Conservation (phyloP, 495 filamentous ascomycete species). For the Penicillium cosmopolitanum region DNA sequence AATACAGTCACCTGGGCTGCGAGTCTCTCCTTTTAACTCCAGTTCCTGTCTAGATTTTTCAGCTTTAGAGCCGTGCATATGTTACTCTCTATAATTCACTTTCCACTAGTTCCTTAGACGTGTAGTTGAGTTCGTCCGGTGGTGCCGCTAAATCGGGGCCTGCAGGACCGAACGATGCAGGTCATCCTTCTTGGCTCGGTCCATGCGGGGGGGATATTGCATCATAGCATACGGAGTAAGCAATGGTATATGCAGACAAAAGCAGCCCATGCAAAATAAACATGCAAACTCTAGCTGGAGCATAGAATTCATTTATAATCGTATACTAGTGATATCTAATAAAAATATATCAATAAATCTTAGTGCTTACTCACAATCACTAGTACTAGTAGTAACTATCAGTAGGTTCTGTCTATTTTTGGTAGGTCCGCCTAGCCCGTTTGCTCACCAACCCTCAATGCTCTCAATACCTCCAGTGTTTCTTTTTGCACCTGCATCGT, state of each 20-base stretch:
- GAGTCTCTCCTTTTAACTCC: constrained; percentile 19
- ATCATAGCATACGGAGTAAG: constrained; percentile 9
- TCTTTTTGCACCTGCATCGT: too few relatives aligned
- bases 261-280: too few relatives aligned
- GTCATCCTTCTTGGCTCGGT: constrained; percentile 27
- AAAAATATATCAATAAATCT: too few relatives aligned
- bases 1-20: constrained; percentile 26
- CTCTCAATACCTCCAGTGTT: too few relatives aligned
- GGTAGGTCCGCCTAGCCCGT: not conserved
- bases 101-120: not conserved
- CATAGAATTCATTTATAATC: too few relatives aligned
- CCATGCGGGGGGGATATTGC: constrained; percentile 32
- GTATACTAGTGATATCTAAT: too few relatives aligned
- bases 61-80: constrained; percentile 27
- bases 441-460: not conserved
- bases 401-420: not conserved
- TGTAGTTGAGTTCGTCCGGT: not conserved
- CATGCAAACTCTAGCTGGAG: too few relatives aligned
- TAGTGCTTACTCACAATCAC: too few relatives aligned
- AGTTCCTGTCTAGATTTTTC: constrained; percentile 27
- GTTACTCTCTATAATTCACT: constrained; percentile 14
- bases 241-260: too few relatives aligned
- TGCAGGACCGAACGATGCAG: constrained; percentile 22
- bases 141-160: constrained; percentile 9
- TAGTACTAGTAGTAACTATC: too few relatives aligned